Base-by-base conservation (phyloP, 805 yeast genomes). In the Metschnikowia similis region DNA sequence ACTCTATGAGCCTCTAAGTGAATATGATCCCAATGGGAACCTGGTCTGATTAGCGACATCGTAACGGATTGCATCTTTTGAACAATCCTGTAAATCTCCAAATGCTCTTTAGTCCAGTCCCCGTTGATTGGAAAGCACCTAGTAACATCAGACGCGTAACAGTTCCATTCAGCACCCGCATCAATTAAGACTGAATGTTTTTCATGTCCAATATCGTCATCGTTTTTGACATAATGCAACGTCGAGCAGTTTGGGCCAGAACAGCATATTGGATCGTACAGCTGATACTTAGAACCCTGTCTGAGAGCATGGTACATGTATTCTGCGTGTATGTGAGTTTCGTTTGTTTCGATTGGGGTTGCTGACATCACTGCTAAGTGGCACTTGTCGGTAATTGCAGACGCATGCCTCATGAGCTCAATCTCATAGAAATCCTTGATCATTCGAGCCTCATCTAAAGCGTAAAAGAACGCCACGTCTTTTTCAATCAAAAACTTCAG, bases 151-250 rank as follows among this genome's bases (percentile, higher is more conserved):
- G 89, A 77, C 2, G 97, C 91, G 67, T 92, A 92, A 65, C 89
- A 83, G 56, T 81, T 80, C 97, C 97, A 92, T 69, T 92, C 98
- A 2, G 97, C 96, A 49, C 99, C 99, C 8, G 98, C 97, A 71
- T 92, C 99, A 48, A 92, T 84, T 53, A 92, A 77, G 10, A 92
- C 77, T 6, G 91, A 78, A 42, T 79, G 81, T 60, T 82, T 83
- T 16, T 77, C 79, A 3, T 76, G 70, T 46, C 81, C 85, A 13
- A 67, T 59, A 4, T 66, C 72, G 21, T 65, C 74, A 60, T 90
- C 94, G 62, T 92, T 92, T 61, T 84, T 84, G 16, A 87, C 83
- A 63, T 91, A 92, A 66, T 92, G 99, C 52, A 92, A 76, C 2
- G 97, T 89, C 13, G 96, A 89, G 66, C 96, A 88, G 56, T 84